A percentile compares a stretch with the other conserved stretches of the same genome.
phyloP scores from a whole-genome alignment of 2,329 filamentous ascomycete genomes.

The Colletotrichum coccodes region DNA sequence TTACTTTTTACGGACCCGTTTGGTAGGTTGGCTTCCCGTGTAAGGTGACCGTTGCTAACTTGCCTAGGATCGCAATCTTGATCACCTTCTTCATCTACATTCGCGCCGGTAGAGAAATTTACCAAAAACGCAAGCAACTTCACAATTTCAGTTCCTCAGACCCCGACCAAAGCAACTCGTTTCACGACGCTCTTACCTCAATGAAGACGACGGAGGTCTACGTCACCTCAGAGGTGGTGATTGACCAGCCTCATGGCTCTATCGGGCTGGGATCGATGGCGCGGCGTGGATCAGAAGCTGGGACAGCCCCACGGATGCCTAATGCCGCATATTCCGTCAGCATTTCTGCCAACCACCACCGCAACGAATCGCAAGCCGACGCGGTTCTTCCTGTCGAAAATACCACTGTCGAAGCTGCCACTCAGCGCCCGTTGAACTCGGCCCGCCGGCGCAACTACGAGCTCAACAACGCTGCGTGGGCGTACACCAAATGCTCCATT shows the following conservation, averaged over 20 bases:
- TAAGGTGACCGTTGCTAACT: conserved; percentile 29
- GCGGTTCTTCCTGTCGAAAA: conserved; percentile 41
- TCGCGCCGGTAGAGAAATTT: conserved; percentile 74
- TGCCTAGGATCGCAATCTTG: conserved; percentile 66
- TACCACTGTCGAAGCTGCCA: conserved; percentile 27
- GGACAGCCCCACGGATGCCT: conserved; percentile 5
- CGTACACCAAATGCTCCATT: conserved; percentile 76
- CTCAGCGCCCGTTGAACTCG: conserved; percentile 40
- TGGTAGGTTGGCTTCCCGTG: conserved; percentile 59
- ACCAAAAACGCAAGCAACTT: conserved; percentile 72
- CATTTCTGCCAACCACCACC: conserved; percentile 49
- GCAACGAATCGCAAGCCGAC: conserved; percentile 39
- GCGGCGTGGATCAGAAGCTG: conserved; percentile 36
- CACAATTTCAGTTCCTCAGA: conserved; percentile 62
- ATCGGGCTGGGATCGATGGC: conserved; percentile 47
- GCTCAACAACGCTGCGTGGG: conserved; percentile 72
- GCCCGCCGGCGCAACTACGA: conserved; percentile 56
- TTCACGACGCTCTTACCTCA: conserved; percentile 58
- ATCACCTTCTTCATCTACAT: conserved; percentile 74
- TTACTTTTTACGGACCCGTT: conserved; percentile 78
- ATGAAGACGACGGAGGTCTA: conserved; percentile 72
- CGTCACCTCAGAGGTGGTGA: conserved; percentile 63
- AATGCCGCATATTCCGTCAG: conserved; percentile 52
- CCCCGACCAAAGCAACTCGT: conserved; percentile 47
- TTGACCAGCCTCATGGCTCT: conserved; percentile 37